Base-by-base conservation (phyloP, 2,329 filamentous ascomycete species). In the Xylariaceae sp. region DNA sequence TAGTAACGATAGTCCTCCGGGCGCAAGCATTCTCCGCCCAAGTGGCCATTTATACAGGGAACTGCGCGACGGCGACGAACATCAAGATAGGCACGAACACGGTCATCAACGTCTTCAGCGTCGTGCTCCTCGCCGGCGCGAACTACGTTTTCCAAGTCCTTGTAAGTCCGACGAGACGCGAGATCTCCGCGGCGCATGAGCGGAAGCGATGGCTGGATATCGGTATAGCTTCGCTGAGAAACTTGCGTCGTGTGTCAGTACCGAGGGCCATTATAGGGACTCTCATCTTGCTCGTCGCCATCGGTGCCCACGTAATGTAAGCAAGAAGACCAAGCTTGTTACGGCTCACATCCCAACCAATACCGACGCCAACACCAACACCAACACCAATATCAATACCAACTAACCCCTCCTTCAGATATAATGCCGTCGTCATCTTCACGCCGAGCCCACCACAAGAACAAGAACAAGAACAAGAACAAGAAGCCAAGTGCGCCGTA, bases 131-230 rank as follows among this genome's bases (percentile, higher is more conserved):
- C 9, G 74, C 74, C 0, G 75, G 74, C 2, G 78, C 74, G 8
- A 80, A 80, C 67, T 81, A 81, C 61, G 70, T 72, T 40, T 77
- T 79, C 54, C 79, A 82, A 64, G 71, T 80, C n/a, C 73, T 81
- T 9, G 73, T 70, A 60, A 80, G 78, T 59, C 80, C 79, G 4
- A 80, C 77, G 6, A 72, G 79, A 41, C 65, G 65, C 8, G 79
- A 81, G 60, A 63, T 82, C 6, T 68, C 73, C 31, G 64, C 60
- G 9, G 78, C 78, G 4, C 80, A 82, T 59, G 68, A 66, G 8
- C 68, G 65, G 35, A 71, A 68, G 59, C 68, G 63, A 44, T 81
- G 78, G 79, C 65, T 82, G 49, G 77, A 82, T 56, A 76, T 82
- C 31, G 79, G 79, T 5, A 70, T 81, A 19, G 76, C 78, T 5